Conservation (phyloP, 208 protist species). For the Sergeia podlipaevii region DNA sequence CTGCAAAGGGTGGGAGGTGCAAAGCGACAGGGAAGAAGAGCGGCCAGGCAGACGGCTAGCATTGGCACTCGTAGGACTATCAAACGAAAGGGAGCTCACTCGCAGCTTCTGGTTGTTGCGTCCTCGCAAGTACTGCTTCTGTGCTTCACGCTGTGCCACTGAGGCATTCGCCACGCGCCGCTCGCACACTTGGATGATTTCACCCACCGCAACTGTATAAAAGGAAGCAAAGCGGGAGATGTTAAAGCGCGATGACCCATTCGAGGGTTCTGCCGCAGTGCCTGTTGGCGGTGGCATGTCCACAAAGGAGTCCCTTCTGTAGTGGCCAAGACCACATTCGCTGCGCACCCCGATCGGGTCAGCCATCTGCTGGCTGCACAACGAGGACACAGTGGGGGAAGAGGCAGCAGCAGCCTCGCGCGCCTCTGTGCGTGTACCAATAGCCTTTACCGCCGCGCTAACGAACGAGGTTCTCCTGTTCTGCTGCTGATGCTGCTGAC, state of each 20-base stretch:
- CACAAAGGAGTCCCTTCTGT: too few species aligned
- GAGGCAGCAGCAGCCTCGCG: conserved; percentile 3
- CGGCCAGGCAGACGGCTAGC: too few species aligned
- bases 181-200: conserved; percentile 74
- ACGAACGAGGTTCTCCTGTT: too few species aligned
- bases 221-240: conserved; percentile 48
- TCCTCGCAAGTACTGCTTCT: conserved; percentile 21
- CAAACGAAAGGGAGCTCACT: conserved; percentile 39
- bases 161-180: conserved; percentile 53
- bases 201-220: conserved; percentile 66
- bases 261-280: not conserved
- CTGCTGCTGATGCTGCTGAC: too few species aligned
- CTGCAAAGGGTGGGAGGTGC: too few species aligned
- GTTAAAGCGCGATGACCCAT: not conserved
- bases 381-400: not conserved
- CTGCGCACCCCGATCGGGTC: not conserved
- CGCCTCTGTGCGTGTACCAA: conserved; percentile 3
- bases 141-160: conserved; percentile 11
- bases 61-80: too few species aligned
- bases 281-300: too few species aligned
- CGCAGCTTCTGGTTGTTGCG: conserved; percentile 12
- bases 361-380: not conserved
- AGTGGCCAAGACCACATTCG: too few species aligned
- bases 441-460: too few species aligned
- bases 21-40: too few species aligned